Evolutionary conservation across 805 yeast species (phyloP).

Genomic region (Sugiyamaella marilandica): DNA sequence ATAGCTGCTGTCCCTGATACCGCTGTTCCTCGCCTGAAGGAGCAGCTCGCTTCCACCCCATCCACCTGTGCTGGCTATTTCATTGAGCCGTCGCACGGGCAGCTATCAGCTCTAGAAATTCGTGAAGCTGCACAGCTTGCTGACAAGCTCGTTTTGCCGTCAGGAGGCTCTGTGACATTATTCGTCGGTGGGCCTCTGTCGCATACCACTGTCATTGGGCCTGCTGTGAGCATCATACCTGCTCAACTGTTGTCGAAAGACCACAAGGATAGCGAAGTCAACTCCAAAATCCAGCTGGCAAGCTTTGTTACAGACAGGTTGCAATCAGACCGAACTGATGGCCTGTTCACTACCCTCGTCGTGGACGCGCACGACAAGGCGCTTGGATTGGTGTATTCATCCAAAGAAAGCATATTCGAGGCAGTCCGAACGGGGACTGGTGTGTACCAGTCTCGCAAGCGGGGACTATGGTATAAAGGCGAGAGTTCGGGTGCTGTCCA

Average conservation of each 20-base stretch:
- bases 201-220: conserved; percentile 1
- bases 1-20: conserved; percentile 27
- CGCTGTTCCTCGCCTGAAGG: conserved; percentile 8
- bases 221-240: conserved; percentile 18
- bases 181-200: not conserved
- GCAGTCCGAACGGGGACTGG: conserved; percentile 81
- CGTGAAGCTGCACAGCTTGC: not conserved
- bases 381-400: conserved; percentile 88
- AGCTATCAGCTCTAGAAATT: not conserved
- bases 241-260: conserved; percentile 8
- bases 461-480: conserved; percentile 95
- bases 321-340: conserved; percentile 81
- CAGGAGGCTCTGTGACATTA: conserved; percentile 1
- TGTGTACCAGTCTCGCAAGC: conserved; percentile 84
- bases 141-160: conserved; percentile 5
- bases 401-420: conserved; percentile 70
- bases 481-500: conserved; percentile 96
- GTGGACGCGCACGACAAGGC: conserved; percentile 63
- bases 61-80: not conserved
- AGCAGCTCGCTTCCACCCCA: conserved; percentile 19
- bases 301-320: conserved; percentile 48
- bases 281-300: conserved; percentile 34
- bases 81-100: not conserved
- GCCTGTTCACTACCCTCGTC: conserved; percentile 79
- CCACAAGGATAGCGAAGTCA: not conserved